Percentiles rank a stretch among this genome's conserved stretches.
Conservation (phyloP, 2,329 filamentous ascomycete species). For the Bipolaris gigantea region DNA sequence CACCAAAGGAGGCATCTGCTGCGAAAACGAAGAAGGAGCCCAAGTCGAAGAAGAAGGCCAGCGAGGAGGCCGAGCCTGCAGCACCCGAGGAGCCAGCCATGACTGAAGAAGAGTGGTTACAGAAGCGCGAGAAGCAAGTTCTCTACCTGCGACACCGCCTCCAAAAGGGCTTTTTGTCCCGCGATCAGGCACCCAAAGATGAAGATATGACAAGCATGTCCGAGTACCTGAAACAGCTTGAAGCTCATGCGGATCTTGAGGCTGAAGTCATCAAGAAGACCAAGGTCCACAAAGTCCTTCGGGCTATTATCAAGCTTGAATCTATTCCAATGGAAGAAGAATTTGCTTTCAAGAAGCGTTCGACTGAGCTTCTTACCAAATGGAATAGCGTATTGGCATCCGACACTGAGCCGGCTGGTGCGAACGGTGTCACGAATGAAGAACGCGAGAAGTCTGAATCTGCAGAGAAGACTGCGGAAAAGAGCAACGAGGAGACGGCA, state of each 20-base stretch:
- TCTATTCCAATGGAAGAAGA: slow-evolving; percentile 80
- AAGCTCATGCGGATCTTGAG: slow-evolving; percentile 79
- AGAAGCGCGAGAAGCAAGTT: slow-evolving; percentile 68
- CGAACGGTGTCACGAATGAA: slow-evolving; percentile 43
- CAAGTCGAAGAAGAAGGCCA: slow-evolving; percentile 56
- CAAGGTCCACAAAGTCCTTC: slow-evolving; percentile 98
- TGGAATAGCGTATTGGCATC: slow-evolving; percentile 77
- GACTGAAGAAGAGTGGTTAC: slow-evolving; percentile 57
- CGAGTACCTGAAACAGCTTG: slow-evolving; percentile 77
- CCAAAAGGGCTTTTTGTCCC: slow-evolving; percentile 87
- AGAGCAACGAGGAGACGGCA: slow-evolving; percentile 13
- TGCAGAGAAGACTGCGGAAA: slow-evolving; percentile 15
- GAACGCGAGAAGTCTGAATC: slow-evolving; percentile 46
- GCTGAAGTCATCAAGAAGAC: slow-evolving; percentile 84
- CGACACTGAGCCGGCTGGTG: slow-evolving; percentile 30
- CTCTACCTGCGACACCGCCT: slow-evolving; percentile 91
- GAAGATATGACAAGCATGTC: slow-evolving; percentile 80
- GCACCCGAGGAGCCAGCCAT: slow-evolving; percentile 57
- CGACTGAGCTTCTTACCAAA: slow-evolving; percentile 75
- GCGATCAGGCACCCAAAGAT: slow-evolving; percentile 82
- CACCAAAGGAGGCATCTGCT: slow-evolving; percentile 41
- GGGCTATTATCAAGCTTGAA: slow-evolving; percentile 86
- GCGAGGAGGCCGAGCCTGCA: slow-evolving; percentile 60
- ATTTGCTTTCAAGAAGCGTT: slow-evolving; percentile 84
- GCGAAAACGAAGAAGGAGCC: slow-evolving; percentile 63